A percentile compares a stretch with the other conserved stretches of the same genome.
phyloP scores from a whole-genome alignment of 192 early-diverging fungal genomes.

The Chytriomyces confervae region DNA sequence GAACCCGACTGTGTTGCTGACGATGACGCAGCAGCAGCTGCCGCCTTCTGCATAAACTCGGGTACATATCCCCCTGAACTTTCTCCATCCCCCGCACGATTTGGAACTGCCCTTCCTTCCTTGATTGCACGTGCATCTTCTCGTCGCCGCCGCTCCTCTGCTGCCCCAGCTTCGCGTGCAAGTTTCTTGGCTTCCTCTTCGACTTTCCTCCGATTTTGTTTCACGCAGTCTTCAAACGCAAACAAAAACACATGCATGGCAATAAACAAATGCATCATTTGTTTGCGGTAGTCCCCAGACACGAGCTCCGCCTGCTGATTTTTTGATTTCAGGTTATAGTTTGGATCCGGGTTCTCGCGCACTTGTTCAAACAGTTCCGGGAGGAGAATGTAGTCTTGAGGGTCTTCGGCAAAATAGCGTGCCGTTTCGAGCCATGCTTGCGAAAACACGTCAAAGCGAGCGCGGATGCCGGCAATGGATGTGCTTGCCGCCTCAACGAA shows the following conservation, averaged over 20 bases:
- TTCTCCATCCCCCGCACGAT: background rate
- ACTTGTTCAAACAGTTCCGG: slow-evolving; percentile 34
- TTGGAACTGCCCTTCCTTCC: slow-evolving; percentile 19
- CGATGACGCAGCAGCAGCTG: background rate
- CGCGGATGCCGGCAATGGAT: slow-evolving; percentile 21
- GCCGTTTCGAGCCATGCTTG: slow-evolving; percentile 44
- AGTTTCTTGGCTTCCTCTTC: slow-evolving; percentile 44
- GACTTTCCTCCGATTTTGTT: slow-evolving; percentile 40
- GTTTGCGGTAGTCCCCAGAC: slow-evolving; percentile 30
- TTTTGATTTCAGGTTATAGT: slow-evolving; percentile 6
- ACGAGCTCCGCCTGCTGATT: background rate
- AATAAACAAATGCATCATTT: slow-evolving; percentile 46
- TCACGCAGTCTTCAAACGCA: slow-evolving; percentile 52
- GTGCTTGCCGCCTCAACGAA: slow-evolving; percentile 22
- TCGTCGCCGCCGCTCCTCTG: slow-evolving; percentile 34
- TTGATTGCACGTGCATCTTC: slow-evolving; percentile 33
- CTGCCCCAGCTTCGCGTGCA: slow-evolving; percentile 25
- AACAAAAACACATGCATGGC: slow-evolving; percentile 52
- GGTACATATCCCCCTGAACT: background rate
- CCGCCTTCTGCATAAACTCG: background rate
- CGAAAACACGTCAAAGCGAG: slow-evolving; percentile 37
- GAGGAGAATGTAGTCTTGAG: slow-evolving; percentile 39
- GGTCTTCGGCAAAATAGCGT: slow-evolving; percentile 58
- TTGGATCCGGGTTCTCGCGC: slow-evolving; percentile 27
- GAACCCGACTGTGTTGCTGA: background rate